These are phyloP conservation scores for Cairneyella variabilis DNA, from an alignment of 495 filamentous ascomycete genomes.

Conservation along the genomic window DNA sequence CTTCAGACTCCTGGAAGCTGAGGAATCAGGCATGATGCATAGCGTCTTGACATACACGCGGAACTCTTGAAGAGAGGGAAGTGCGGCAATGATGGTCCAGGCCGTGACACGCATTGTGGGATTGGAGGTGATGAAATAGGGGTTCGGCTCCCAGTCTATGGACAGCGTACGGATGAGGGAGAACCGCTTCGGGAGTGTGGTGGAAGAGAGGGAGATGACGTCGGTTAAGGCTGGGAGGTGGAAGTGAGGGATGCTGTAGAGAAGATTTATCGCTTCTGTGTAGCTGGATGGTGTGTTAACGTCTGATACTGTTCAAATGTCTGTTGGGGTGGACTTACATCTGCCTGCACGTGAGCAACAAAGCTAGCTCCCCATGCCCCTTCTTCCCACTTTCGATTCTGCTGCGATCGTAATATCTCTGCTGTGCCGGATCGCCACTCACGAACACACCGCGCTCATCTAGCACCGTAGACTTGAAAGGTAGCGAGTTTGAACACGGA, in stretches of 20 bases:
- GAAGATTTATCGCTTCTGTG: neutral
- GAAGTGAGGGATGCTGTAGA: slow-evolving; percentile 8
- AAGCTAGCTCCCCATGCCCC: neutral
- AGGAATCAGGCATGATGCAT: neutral
- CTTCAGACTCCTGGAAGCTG: neutral
- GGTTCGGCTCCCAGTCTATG: slow-evolving; percentile 7
- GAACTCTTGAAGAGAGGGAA: neutral
- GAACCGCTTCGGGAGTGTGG: neutral
- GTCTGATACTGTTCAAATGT: too few species aligned
- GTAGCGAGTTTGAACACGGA: slow-evolving; percentile 1
- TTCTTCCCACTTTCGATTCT: neutral
- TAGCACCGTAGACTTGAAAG: neutral
- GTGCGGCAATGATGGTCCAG: neutral
- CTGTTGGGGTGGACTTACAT: neutral
- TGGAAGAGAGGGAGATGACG: neutral
- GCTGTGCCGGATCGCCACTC: neutral
- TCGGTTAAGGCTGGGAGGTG: slow-evolving; percentile 7
- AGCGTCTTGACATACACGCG: slow-evolving; percentile 9
- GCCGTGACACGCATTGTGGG: neutral
- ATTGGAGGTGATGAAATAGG: neutral
- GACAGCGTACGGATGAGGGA: neutral
- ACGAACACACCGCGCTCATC: neutral
- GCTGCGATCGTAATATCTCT: neutral
- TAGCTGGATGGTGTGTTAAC: too few species aligned
- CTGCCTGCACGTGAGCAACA: neutral